Evolutionary conservation across 2,329 filamentous ascomycete genomes (phyloP).

Genomic region (Claviceps quebecensis): DNA sequence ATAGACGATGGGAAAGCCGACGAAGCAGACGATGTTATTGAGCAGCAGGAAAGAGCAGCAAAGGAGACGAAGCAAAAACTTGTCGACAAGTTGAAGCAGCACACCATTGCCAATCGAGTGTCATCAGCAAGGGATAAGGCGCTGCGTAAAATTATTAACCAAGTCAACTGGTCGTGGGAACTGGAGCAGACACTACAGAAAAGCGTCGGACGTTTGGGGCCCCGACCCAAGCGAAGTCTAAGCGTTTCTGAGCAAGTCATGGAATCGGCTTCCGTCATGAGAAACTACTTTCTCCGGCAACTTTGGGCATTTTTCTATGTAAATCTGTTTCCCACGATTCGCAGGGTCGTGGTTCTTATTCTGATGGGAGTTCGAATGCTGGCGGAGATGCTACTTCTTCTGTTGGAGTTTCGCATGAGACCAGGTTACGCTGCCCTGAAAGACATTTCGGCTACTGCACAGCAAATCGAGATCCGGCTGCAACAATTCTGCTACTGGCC

Average conservation of each 20-base stretch:
- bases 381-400: conserved; percentile 62
- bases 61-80: conserved; percentile 51
- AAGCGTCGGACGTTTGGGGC: conserved; percentile 74
- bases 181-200: conserved; percentile 74
- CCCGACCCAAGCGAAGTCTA: conserved; percentile 65
- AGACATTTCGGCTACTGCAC: conserved; percentile 89
- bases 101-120: conserved; percentile 66
- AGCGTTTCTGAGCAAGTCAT: conserved; percentile 93
- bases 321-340: conserved; percentile 67
- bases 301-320: conserved; percentile 57
- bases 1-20: conserved; percentile 19
- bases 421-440: conserved; percentile 76
- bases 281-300: conserved; percentile 56
- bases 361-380: conserved; percentile 67
- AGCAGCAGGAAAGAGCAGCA: conserved; percentile 42
- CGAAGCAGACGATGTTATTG: conserved; percentile 58
- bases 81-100: conserved; percentile 74
- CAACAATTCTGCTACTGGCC: conserved; percentile 99
- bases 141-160: conserved; percentile 69
- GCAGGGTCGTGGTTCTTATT: conserved; percentile 57
- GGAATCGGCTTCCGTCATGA: conserved; percentile 77
- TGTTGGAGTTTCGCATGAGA: conserved; percentile 74
- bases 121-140: conserved; percentile 73
- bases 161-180: conserved; percentile 93
- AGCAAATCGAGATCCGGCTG: conserved; percentile 91